Conservation (phyloP, 1,139 yeast genomes). For the Ogataea hybrid region DNA sequence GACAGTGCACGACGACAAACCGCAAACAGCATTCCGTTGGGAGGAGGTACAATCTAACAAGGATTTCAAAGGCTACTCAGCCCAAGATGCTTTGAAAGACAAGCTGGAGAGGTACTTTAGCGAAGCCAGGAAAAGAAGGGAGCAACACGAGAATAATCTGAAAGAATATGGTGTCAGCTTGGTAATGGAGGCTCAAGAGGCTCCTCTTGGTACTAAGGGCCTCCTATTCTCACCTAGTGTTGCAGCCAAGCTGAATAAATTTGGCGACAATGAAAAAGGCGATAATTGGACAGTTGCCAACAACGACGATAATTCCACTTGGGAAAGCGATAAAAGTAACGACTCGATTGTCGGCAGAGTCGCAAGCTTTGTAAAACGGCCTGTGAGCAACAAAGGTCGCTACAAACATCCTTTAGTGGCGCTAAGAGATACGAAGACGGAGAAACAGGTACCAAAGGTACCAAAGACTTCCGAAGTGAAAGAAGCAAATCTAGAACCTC, state of each 20-base stretch:
- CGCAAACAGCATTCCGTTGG: too few species aligned
- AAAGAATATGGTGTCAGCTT: conserved; percentile 13
- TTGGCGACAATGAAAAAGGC: conserved; percentile 3
- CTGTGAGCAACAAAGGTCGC: neutral
- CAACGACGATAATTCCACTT: conserved; percentile 5
- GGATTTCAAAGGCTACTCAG: too few species aligned
- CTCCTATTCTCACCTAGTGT: conserved; percentile 16
- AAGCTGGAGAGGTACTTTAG: conserved; percentile 4
- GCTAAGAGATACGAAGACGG: neutral
- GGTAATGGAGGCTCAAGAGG: conserved; percentile 6
- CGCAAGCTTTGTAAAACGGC: conserved; percentile 1
- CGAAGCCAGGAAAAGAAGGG: conserved; percentile 8
- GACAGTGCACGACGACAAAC: too few species aligned
- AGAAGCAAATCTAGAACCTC: neutral
- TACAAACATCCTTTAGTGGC: conserved; percentile 1
- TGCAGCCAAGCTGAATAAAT: conserved; percentile 10
- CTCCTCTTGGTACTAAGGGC: conserved; percentile 9
- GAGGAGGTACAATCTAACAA: too few species aligned
- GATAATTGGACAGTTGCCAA: conserved; percentile 13
- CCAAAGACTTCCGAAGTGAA: neutral
- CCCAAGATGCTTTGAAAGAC: conserved; percentile 2
- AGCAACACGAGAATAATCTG: conserved; percentile 12
- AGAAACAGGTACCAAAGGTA: neutral
- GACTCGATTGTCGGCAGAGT: conserved; percentile 3
- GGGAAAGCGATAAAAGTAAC: conserved; percentile 2